A percentile compares a stretch with the other conserved stretches of the same genome.
These are phyloP conservation scores for Alternaria gaisen DNA, from an alignment of 2,329 filamentous ascomycete genomes.

Conservation along the genomic window DNA sequence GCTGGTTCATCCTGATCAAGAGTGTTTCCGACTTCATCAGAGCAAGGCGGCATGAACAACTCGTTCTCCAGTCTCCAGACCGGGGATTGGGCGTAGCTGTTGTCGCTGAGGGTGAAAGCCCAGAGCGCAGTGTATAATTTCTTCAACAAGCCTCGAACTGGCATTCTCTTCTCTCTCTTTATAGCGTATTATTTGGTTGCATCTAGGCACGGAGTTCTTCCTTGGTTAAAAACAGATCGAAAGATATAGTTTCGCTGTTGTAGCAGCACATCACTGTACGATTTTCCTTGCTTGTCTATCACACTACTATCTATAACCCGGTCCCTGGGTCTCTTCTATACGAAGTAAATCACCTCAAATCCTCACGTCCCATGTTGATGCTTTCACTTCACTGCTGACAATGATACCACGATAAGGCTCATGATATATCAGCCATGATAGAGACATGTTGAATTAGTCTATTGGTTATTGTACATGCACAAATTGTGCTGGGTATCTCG, in stretches of 20 bases:
- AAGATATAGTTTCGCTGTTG: not conserved
- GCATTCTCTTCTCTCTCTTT: slow-evolving; percentile 11
- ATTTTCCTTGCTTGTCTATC: slow-evolving; percentile 6
- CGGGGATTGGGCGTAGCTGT: slow-evolving; percentile 84
- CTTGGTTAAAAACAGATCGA: not conserved
- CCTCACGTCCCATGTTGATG: not conserved
- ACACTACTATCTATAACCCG: not conserved
- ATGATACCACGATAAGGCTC: not conserved
- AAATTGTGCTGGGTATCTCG: slow-evolving; percentile 5
- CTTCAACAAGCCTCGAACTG: slow-evolving; percentile 13
- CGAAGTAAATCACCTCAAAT: not conserved
- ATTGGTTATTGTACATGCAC: not conserved
- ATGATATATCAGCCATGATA: not conserved
- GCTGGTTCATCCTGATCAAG: slow-evolving; percentile 97
- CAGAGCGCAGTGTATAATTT: slow-evolving; percentile 66
- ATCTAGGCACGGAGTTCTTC: slow-evolving; percentile 13
- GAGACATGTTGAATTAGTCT: slow-evolving; percentile 2
- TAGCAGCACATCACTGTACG: slow-evolving; percentile 11
- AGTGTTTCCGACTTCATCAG: slow-evolving; percentile 90
- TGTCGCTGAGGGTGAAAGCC: slow-evolving; percentile 83
- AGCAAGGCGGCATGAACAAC: slow-evolving; percentile 87
- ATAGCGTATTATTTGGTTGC: slow-evolving; percentile 16
- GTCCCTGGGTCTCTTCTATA: not conserved
- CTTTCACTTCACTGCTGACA: not conserved
- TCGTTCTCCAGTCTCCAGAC: slow-evolving; percentile 92